Base-by-base conservation (phyloP, 495 filamentous ascomycete species). In the Tuber calosporum region DNA sequence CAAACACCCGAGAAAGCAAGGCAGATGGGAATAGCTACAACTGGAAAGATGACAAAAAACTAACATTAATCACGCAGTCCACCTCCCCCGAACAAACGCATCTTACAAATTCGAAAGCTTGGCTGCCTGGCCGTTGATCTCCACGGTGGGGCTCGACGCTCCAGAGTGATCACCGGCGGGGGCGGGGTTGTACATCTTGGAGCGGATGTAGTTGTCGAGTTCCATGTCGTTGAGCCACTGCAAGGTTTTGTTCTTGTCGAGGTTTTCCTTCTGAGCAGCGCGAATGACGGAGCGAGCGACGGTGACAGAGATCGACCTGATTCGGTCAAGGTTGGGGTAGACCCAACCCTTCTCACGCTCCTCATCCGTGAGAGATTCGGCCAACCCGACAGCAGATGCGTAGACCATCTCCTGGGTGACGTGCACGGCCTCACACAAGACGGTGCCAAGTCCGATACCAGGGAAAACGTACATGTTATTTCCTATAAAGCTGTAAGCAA, bases 341-440 rank as follows among this genome's bases (percentile, higher is more conserved):
- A 99, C 89, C 81, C 93, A 89, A 66, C 90, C 91, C 79, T 89
- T 88, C 70, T 90, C 88, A 77, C 92, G 84, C 84, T 99, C 95
- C 69, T 92, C 89, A 26, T 87, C 86, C 62, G 89, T 94, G 67
- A 99, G 86, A 41, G 92, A 90, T 66, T 88, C 87, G 41, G 92
- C 88, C 20, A 99, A 89, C 19, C 93, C 90, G 36, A 89, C 89
- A 41, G 92, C 95, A 70, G 93, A 94, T 68, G 91, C 92, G 84
- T 97, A 99, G 70, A 93, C 90, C 95, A 97, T 99, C 82, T 89
- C 89, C 82, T 99, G 93, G 43, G 95, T 97, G 75, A 99, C 88
- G 78, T 89, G 89, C 81, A 90, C 90, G 66, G 92, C 87, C 85
- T 97, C 94, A 85, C 89, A 90, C 53, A 99, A 90, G 80, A 99